Base-by-base conservation (phyloP, 2,329 filamentous ascomycete species). In the Calonectria henricotiae region DNA sequence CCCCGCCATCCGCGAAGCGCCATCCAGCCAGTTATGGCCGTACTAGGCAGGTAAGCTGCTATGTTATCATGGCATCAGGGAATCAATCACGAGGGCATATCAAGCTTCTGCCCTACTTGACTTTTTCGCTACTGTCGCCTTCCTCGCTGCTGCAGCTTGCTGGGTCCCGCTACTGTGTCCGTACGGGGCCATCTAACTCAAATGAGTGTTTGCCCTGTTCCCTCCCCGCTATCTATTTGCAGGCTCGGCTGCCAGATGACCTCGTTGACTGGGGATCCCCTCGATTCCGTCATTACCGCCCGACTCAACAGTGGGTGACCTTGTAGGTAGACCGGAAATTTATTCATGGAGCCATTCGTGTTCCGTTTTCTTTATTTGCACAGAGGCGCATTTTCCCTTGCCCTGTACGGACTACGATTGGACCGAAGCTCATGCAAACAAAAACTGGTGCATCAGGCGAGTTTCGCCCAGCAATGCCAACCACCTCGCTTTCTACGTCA, bases 51-150 rank as follows among this genome's bases (percentile, higher is more conserved):
- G 51, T 58, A 58, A 39, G 51, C 35, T 39, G 17, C 8, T 23
- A 63, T 47, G 39, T 37, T 47, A 49, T 66, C 63, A 60, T 49
- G 25, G 39, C 55, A 66, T 39, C n/a, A 25, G 51, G 51, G 51
- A 58, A 58, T 74, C 74, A 71, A 76, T 75, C 74, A 75, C 74
- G 74, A 76, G 74, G 67, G 41, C 63, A 41, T 54, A 58, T 51
- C 32, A 39, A 54, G 62, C 37, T 27, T 41, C n/a, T 55, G 47
- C 62, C 25, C 61, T 63, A 37, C 35, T 41, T 54, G 15, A 43
- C 46, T 27, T 54, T 46, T 20, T 51, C 61, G 23, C 51, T 60
- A 63, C 37, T 41, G 62, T 35, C 37, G 39, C 39, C 30, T 41
- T 41, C 46, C 32, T 43, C 37, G 25, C 37, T 54, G 62, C 35